Conservation (phyloP, 495 filamentous ascomycete species). For the Tuber aestivum region DNA sequence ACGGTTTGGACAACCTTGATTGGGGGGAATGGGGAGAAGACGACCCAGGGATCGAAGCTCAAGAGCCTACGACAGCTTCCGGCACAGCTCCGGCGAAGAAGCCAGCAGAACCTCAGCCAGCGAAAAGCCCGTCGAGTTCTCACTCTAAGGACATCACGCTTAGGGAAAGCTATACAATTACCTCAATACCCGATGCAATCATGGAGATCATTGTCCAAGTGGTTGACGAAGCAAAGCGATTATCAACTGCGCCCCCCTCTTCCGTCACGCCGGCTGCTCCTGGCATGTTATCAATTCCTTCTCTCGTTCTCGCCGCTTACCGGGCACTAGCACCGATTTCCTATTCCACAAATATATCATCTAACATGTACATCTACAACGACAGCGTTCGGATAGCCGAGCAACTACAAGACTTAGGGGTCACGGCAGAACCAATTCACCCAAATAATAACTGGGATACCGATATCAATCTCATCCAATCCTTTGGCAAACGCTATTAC, state of each 20-base stretch:
- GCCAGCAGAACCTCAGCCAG: slow-evolving; percentile 16
- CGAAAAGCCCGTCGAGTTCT: neutral
- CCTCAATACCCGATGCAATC: slow-evolving; percentile 72
- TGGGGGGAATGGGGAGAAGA: slow-evolving; percentile 42
- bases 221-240: slow-evolving; percentile 43
- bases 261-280: slow-evolving; percentile 64
- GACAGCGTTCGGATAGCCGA: slow-evolving; percentile 75
- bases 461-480: slow-evolving; percentile 66
- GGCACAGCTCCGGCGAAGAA: slow-evolving; percentile 20
- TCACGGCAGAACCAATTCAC: slow-evolving; percentile 47
- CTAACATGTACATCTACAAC: slow-evolving; percentile 73
- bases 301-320: slow-evolving; percentile 81
- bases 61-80: slow-evolving; percentile 20
- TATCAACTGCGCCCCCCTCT: slow-evolving; percentile 44
- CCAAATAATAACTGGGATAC: slow-evolving; percentile 57
- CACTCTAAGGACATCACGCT: slow-evolving; percentile 61
- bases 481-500: slow-evolving; percentile 78
- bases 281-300: slow-evolving; percentile 73
- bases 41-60: slow-evolving; percentile 22
- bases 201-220: slow-evolving; percentile 64
- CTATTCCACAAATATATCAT: slow-evolving; percentile 54
- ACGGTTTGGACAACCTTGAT: slow-evolving; percentile 37
- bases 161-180: slow-evolving; percentile 80
- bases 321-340: slow-evolving; percentile 76
- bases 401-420: slow-evolving; percentile 46